Evolutionary conservation across 2,329 filamentous ascomycete genomes (phyloP).

Genomic region (Microcyclospora tardicrescens): DNA sequence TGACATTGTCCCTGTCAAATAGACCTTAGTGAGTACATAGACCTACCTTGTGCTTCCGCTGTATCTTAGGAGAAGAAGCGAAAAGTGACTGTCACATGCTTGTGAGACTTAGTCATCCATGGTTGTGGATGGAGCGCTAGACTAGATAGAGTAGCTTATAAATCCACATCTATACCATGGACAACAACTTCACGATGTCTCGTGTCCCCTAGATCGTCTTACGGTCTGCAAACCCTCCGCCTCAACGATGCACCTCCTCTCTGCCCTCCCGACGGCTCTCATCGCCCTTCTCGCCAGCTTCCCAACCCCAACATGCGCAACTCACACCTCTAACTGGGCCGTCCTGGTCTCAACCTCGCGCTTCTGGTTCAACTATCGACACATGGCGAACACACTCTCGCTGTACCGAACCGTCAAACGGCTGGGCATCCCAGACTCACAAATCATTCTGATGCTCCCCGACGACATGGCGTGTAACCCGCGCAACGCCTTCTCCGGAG

Average conservation of each 20-base stretch:
- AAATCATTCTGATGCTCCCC: constrained; percentile 99
- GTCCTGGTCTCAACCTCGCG: constrained; percentile 96
- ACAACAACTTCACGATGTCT: too few species aligned
- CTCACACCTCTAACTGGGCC: constrained; percentile 98
- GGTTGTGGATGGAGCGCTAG: too few species aligned
- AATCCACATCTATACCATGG: too few species aligned
- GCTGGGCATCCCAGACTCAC: constrained; percentile 90
- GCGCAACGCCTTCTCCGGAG: constrained; percentile 92
- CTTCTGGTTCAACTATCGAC: constrained; percentile 99
- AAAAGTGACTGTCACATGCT: too few species aligned
- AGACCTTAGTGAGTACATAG: too few species aligned
- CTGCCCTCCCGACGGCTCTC: constrained; percentile 15
- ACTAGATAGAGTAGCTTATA: too few species aligned
- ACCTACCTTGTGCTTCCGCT: too few species aligned
- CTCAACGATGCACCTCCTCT: constrained; percentile 3
- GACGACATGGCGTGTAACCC: constrained; percentile 99
- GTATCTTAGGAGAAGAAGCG: too few species aligned
- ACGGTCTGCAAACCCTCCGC: too few species aligned
- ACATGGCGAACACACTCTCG: constrained; percentile 93
- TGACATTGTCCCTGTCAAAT: too few species aligned
- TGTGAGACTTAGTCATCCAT: too few species aligned
- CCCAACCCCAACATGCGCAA: constrained; percentile 37
- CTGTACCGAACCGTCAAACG: constrained; percentile 97
- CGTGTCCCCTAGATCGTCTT: too few species aligned
- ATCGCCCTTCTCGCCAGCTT: constrained; percentile 12